Evolutionary conservation across 2,329 filamentous ascomycete species (phyloP).

Genomic region (Westerdykella aurantiaca): DNA sequence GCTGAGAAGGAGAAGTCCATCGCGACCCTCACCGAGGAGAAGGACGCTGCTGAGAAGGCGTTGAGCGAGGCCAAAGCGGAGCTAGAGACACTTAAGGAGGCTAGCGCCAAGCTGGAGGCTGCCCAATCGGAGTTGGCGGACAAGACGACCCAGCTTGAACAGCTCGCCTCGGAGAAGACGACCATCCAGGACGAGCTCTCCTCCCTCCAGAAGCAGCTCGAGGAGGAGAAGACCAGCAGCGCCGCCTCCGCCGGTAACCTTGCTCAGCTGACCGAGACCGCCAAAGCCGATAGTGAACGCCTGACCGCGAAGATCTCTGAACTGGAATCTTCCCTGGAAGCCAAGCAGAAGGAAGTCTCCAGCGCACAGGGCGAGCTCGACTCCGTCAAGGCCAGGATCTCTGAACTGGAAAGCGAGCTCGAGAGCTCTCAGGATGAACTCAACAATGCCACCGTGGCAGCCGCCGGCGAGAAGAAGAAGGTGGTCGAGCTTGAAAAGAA

Average conservation of each 20-base stretch:
- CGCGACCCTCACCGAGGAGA: constrained; percentile 19
- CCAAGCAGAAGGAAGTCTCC: constrained; percentile 15
- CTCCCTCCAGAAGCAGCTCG: constrained; percentile 15
- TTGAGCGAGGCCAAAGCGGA: constrained; percentile 16
- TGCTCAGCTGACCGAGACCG: constrained; percentile 10
- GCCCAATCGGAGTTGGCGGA: constrained; percentile 1
- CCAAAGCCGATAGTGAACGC: constrained; percentile 23
- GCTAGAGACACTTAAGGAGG: constrained; percentile 16
- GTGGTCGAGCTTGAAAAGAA: neutral
- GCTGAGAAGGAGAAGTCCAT: constrained; percentile 28
- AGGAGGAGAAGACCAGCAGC: neutral
- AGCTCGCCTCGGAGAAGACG: constrained; percentile 6
- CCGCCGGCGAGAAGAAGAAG: neutral
- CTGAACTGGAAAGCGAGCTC: constrained; percentile 17
- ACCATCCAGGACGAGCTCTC: constrained; percentile 9
- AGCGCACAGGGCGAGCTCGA: constrained; percentile 4
- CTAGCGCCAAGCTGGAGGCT: constrained; percentile 7
- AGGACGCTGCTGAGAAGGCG: constrained; percentile 13
- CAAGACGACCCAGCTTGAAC: constrained; percentile 3
- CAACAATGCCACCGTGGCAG: neutral
- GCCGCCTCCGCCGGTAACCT: neutral
- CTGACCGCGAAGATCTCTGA: constrained; percentile 22
- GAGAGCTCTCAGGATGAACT: neutral
- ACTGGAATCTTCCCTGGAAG: constrained; percentile 23
- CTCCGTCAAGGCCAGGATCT: constrained; percentile 6